These are phyloP conservation scores for Lepiota venenata DNA, from an alignment of 768 basidiomycete species.

Conservation along the genomic window DNA sequence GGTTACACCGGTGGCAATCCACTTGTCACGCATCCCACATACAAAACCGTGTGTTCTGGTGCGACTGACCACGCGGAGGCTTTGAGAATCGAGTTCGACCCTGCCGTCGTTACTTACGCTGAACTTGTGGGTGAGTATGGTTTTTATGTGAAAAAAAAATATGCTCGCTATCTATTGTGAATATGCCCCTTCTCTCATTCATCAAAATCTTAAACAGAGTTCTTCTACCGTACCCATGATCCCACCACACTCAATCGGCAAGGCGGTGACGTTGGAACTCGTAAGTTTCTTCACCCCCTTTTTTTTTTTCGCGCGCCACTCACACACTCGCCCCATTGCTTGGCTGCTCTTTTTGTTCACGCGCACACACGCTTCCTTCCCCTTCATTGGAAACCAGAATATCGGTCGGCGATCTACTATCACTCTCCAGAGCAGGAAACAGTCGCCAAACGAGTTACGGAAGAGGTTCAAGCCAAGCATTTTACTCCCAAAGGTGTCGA, in stretches of 20 bases:
- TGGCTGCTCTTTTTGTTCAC: too few species aligned
- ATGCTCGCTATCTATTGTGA: too few species aligned
- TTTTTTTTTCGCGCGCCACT: not conserved
- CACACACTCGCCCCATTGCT: too few species aligned
- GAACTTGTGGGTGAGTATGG: slow-evolving; percentile 75
- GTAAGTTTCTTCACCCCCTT: slow-evolving; percentile 59
- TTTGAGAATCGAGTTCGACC: slow-evolving; percentile 83
- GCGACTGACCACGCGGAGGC: slow-evolving; percentile 88
- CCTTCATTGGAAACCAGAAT: slow-evolving; percentile 53
- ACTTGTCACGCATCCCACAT: slow-evolving; percentile 54
- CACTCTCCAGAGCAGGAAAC: slow-evolving; percentile 66
- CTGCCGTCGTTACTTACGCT: slow-evolving; percentile 68
- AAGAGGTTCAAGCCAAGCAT: slow-evolving; percentile 81
- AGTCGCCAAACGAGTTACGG: slow-evolving; percentile 73
- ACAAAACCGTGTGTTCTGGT: slow-evolving; percentile 76
- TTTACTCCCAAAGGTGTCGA: slow-evolving; percentile 68
- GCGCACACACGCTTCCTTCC: too few species aligned
- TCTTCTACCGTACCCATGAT: slow-evolving; percentile 94
- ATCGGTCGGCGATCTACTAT: slow-evolving; percentile 91
- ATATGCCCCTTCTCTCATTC: not conserved
- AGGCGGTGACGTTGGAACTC: slow-evolving; percentile 74
- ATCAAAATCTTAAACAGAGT: slow-evolving; percentile 45
- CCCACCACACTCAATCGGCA: slow-evolving; percentile 83
- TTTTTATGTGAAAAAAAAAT: too few species aligned
- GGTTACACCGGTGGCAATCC: slow-evolving; percentile 77